phyloP scores from a whole-genome alignment of 2,329 filamentous ascomycete genomes.

The Colletotrichum destructivum region DNA sequence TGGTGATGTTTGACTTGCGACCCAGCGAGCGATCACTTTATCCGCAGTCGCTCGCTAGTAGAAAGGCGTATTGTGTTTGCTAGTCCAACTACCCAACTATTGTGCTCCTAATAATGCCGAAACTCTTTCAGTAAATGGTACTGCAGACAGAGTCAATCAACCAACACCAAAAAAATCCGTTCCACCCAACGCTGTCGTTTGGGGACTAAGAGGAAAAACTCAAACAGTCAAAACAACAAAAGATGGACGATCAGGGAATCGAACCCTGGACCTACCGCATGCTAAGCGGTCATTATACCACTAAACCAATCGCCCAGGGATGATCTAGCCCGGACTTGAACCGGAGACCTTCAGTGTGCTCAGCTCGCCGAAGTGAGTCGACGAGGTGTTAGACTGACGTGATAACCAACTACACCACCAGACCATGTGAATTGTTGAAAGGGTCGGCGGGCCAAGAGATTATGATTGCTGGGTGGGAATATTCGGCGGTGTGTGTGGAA shows the following conservation, averaged over 20 bases:
- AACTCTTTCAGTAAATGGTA: no score
- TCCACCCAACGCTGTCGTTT: no score
- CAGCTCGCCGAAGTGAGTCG: not conserved
- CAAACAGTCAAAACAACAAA: not conserved
- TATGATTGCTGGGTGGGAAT: not conserved
- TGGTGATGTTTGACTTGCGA: no score
- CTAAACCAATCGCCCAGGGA: constrained; percentile 17
- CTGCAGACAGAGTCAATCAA: no score
- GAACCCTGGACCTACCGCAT: constrained; percentile 26
- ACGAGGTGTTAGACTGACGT: constrained; percentile 61
- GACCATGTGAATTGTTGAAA: constrained; percentile 3
- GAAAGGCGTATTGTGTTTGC: no score
- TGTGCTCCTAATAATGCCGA: no score
- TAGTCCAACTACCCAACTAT: no score
- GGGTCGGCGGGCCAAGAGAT: not conserved
- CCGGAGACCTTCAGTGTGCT: constrained; percentile 42
- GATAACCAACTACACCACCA: constrained; percentile 64
- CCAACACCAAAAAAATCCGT: no score
- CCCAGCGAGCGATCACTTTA: no score
- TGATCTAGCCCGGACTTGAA: constrained; percentile 43
- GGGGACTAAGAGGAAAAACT: no score
- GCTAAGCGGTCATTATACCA: constrained; percentile 31
- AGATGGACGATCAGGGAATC: constrained; percentile 18
- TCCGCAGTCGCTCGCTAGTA: no score
- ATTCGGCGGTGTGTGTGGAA: not conserved